Base-by-base conservation (phyloP, 202 grass and related monocot species). In the Eragrostis tef region DNA sequence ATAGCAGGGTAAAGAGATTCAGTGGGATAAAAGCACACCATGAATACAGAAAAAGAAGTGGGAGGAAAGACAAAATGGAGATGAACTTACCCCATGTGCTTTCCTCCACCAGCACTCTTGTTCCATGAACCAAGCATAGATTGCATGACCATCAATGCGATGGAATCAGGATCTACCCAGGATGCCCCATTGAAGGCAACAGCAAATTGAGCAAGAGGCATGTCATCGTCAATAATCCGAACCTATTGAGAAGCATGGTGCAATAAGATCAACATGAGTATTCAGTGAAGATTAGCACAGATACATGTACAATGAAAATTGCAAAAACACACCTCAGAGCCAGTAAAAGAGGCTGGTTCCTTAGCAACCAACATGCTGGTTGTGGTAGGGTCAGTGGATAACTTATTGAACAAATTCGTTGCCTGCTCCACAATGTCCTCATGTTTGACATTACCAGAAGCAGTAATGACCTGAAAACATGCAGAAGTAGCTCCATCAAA, bases 121-220 rank as follows among this genome's bases (percentile, higher is more conserved):
- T 89, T 96, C 93, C 96, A 99, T 69, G 96, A 96, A 71, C 96
- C 96, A 57, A 99, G 90, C 93, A 99, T 93, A 70, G 90, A 79
- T 86, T 99, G 96, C 90, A 99, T 96, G 68, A 99, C 96, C 96
- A 99, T 99, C 50, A 99, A 88, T 61, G 96, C 89, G 70, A 99
- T 85, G 67, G 96, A 99, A 83, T 99, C 96, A 47, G 96, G 96
- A 87, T 99, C 96, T 50, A 86, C 65, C 87, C 86, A 87, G 54
- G 93, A 89, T 73, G 96, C 93, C 81, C 96, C 96, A 81, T 79
- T 89, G 78, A 99, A 96, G 59, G 96, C 96, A 85, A 99, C 96
- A 67, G 89, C 93, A 88, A 99, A 99, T 84, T 99, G 92, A 20
- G 96, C 96, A 39, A 96, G 87, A 60, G 92, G 87, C 87, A 91